These are phyloP conservation scores for Fraxinus quadrangulata DNA, from an alignment of 257 asterid species.

Conservation along the genomic window DNA sequence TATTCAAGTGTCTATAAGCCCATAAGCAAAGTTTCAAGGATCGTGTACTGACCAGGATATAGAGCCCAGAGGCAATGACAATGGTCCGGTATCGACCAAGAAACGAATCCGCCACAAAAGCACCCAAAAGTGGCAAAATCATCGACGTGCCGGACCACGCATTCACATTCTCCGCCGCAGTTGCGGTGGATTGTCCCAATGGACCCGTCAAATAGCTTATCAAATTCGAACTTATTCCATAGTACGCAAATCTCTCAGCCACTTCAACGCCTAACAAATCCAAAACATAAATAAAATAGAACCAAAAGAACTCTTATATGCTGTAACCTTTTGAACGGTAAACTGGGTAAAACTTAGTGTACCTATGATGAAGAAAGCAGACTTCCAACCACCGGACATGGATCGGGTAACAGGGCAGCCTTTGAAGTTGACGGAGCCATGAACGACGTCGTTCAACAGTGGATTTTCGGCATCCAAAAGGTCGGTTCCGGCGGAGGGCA, in stretches of 20 bases:
- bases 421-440: constrained; percentile 29
- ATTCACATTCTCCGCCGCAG: constrained; percentile 35
- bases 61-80: constrained; percentile 25
- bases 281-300: neutral
- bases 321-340: neutral
- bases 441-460: constrained; percentile 24
- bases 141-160: constrained; percentile 32
- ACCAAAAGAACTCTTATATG: neutral
- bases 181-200: constrained; percentile 30
- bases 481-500: neutral
- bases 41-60: constrained; percentile 24
- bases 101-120: constrained; percentile 33
- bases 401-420: constrained; percentile 30
- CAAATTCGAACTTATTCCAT: constrained; percentile 35
- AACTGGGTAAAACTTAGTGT: neutral
- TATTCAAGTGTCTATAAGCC: neutral
- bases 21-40: neutral
- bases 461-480: constrained; percentile 16
- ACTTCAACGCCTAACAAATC: constrained; percentile 25
- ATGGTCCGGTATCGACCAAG: constrained; percentile 33
- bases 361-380: constrained; percentile 32
- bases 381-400: constrained; percentile 38
- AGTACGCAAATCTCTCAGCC: constrained; percentile 38
- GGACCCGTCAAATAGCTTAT: constrained; percentile 36
- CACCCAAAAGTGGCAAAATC: constrained; percentile 38